phyloP scores from a whole-genome alignment of 148 eudicot genomes.

The Hydrangea macrophylla region DNA sequence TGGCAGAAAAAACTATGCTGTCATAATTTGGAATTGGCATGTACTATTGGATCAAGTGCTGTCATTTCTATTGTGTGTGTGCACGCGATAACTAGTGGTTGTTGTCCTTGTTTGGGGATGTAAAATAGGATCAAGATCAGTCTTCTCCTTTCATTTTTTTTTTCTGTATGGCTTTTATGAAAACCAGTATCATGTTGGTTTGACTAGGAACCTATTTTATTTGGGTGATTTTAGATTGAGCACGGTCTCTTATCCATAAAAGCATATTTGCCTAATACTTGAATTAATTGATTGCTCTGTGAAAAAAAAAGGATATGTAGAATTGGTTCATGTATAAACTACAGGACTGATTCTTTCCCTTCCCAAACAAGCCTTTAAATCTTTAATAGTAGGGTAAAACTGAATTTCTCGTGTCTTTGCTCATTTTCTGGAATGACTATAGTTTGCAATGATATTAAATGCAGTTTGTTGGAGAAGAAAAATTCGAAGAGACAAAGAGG shows the following conservation, averaged over 20 bases:
- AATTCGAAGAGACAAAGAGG: slow-evolving; percentile 16
- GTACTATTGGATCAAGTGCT: too few relatives aligned
- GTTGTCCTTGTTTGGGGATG: neutral
- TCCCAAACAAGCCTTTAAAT: too few relatives aligned
- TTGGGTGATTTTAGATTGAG: too few relatives aligned
- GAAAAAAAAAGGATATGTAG: neutral
- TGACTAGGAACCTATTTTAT: too few relatives aligned
- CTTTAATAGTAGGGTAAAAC: neutral
- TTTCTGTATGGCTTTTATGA: too few relatives aligned
- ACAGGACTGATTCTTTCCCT: too few relatives aligned
- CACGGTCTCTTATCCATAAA: too few relatives aligned
- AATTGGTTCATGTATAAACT: too few relatives aligned
- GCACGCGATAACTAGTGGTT: neutral
- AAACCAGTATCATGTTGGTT: too few relatives aligned
- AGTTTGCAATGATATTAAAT: neutral
- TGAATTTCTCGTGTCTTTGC: neutral
- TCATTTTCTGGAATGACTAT: neutral
- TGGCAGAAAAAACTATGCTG: neutral
- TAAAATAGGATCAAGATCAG: too few relatives aligned
- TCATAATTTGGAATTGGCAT: neutral
- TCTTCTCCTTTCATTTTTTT: too few relatives aligned
- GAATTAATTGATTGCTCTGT: neutral
- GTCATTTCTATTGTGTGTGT: neutral
- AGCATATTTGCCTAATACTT: too few relatives aligned
- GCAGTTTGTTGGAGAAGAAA: slow-evolving; percentile 23